These are phyloP conservation scores for Dianthus caryophyllus DNA, from an alignment of 148 eudicot genomes.

Conservation along the genomic window DNA sequence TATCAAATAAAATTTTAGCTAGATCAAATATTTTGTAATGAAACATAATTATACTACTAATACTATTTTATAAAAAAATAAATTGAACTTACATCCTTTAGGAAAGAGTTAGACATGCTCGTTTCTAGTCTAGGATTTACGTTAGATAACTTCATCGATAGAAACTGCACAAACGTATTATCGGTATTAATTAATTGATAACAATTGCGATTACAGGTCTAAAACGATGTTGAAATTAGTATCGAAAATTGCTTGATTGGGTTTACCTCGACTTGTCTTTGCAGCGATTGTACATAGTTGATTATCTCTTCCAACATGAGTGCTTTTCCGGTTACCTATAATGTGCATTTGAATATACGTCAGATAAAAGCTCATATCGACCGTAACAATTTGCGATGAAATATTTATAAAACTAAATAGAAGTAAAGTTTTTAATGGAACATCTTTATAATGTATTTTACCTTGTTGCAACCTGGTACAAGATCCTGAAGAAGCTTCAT, in stretches of 20 bases:
- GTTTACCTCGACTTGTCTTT: constrained; percentile 91
- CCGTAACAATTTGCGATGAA: background rate
- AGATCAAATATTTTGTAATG: background rate
- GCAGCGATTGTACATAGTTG: constrained; percentile 90
- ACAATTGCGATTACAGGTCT: background rate
- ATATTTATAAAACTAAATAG: background rate
- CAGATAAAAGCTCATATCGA: background rate
- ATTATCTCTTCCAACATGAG: constrained; percentile 94
- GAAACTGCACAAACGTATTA: constrained; percentile 40
- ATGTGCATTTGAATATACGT: background rate
- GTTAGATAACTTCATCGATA: constrained; percentile 83
- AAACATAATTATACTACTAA: background rate
- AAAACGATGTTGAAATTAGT: background rate
- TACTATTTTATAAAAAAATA: background rate
- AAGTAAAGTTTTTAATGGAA: background rate
- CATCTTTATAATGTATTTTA: constrained; percentile 3
- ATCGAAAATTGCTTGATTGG: background rate
- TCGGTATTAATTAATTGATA: background rate
- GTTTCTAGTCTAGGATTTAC: constrained; percentile 51
- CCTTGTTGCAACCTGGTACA: constrained; percentile 96
- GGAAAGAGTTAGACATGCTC: constrained; percentile 35
- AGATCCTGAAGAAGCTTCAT: constrained; percentile 98
- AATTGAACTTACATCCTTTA: constrained; percentile 60
- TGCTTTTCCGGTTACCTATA: constrained; percentile 91
- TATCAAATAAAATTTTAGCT: background rate